Base-by-base conservation (phyloP, 257 asterid genomes). In the Przewalskia tangutica region DNA sequence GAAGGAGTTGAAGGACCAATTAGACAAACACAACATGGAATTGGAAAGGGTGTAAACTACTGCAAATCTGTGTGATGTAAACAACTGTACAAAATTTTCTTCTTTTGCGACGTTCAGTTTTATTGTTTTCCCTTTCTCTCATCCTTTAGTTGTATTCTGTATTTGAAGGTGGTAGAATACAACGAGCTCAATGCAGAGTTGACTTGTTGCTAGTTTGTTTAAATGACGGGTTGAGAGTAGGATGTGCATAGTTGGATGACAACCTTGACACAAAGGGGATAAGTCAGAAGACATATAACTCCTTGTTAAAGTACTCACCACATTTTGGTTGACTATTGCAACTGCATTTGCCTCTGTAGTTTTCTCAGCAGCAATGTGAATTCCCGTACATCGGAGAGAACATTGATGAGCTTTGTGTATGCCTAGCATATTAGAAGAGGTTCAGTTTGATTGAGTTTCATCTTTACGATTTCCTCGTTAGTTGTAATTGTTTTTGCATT, bases 21-120 rank as follows among this genome's bases (percentile, higher is more conserved):
- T 95, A 51, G 91, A 90, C 81, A 91, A 93, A 81, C 99, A 95
- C 90, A 91, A 89, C 56, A 82, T 84, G 12, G 99, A 95, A 90
- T 87, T 95, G 82, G 98, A 91, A 54, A 91, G 92, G 81, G 98
- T 95, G 80, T 93, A 42, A 60, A 48, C 60, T 73, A 46, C 59
- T 70, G 56, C 77, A 6, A n/a, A 62, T 62, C 68, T 62, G 8
- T 11, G 70, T 23, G 68, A 23, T 11, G 68, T 62, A 62, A 62
- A 23, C 40, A 9, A 27, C 38, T 62, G 7, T 17, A 40, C 14
- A 1, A 9, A 40, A 0, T 55, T 50, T 20, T 8, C 36, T 13
- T 34, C 51, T 23, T 62, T 27, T 27, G 17, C 44, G n/a, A 63
- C 2, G 70, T 63, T 44, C 18, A 11, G 63, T 63, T 12, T 23